Base-by-base conservation (phyloP, 2,329 filamentous ascomycete genomes). In the Teratosphaeria destructans region DNA sequence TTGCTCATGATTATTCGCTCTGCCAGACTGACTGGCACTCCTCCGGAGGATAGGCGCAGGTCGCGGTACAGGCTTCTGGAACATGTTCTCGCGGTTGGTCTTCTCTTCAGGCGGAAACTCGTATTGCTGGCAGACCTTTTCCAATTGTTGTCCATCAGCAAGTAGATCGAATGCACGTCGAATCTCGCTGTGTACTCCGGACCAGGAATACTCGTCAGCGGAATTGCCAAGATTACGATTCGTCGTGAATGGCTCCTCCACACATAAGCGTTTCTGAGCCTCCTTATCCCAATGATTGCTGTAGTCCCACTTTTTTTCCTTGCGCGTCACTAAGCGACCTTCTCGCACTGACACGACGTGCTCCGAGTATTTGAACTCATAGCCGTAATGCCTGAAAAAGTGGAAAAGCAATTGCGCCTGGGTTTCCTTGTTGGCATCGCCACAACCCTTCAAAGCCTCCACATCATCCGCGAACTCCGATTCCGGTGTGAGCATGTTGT, bases 201-300 rank as follows among this genome's bases (percentile, higher is more conserved):
- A 85, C 75, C 96, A 96, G 0, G 94, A 93, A 52, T 89, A 95
- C 71, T 96, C 92, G 71, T 99, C 94, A 8, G 91, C 94, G 1
- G 94, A 97, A 68, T 99, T 99, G 52, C 92, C 94, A 54, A 99
- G 79, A 72, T 99, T 99, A 52, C 94, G 85, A 39, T 82, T 81
- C 3, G 82, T 87, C 68, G 96, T 99, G 79, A 99, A 99, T 0
- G 94, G 94, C 73, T 99, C 94, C 72, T 99, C 94, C 11, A 99
- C 90, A 71, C 93, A 96, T 35, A 99, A 81, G 63, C 88, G 85
- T 68, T 95, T 94, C 69, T 75, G 72, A 16, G 75, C 76, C 60
- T 80, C 78, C 67, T 79, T 79, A 55, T 71, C 66, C 52, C 72
- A 69, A 27, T 74, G 72, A 59, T 75, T 74, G 54, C 68, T 80